Evolutionary conservation across 108 stramenopile genomes (phyloP), one percentile per base, ranked within the genome.

Genomic region (Conticribra weissflogii): DNA sequence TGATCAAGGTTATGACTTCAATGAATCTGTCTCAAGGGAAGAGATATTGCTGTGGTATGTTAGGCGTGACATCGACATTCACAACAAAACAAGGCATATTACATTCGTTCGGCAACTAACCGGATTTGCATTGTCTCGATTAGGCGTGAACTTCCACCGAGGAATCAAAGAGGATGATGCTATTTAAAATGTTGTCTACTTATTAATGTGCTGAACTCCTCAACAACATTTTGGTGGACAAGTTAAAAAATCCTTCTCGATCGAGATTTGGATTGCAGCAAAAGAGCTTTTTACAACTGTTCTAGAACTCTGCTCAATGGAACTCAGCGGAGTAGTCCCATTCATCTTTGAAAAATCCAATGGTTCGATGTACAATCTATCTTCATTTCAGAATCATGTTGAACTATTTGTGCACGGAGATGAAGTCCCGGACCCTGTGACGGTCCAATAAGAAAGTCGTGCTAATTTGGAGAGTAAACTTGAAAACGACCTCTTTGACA

Each of bases 41-140:
- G 71, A 79, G 36, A 56, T 81, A n/a, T 63, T 60, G 0, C 21
- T 30, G 5, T 88, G 83, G 85, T 86, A 84, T 68, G 53, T 84
- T 21, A 66, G 56, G 22, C 65, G 80, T 31, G 76, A 72, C 33
- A 68, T 79, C 23, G 17, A 46, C 27, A 66, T 74, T 33, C 78
- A 82, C 19, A 50, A 63, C 27, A 22, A 29, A 12, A 72, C 54
- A 25, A 63, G 66, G 15, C 66, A 79, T 24, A 44, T 72, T 36
- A 19, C 34, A 18, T 29, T 8, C 12, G 32, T 72, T 18, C 54
- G 48, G 48, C 29, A 60, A 56, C 25, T 61, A 47, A 72, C 58
- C 31, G 71, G 66, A 59, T 47, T 50, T 27, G 71, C 63, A 36
- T 63, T 79, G 54, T 28, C 55, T 54, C 62, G 78, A 17, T 50